Evolutionary conservation across 73 alveolate genomes (phyloP), one percentile per base, ranked within the genome.

Genomic region (Paramecium tetraurelia): DNA sequence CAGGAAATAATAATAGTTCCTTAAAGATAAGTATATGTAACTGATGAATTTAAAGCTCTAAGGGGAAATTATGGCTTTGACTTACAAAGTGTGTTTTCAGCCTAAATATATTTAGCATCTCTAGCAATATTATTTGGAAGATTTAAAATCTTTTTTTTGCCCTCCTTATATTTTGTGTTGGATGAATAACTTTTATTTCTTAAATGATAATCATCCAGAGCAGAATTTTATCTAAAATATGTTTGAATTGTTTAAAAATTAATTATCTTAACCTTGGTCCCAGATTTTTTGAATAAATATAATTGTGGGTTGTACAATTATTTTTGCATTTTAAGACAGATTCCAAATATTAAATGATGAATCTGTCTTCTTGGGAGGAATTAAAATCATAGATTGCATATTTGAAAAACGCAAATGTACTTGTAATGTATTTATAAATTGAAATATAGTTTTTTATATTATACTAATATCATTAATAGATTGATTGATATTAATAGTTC

Each of bases 111-210:
- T 21, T 33, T 75, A 12, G 87, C 22, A n/a, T 69, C 87, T 10
- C 18, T 75, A 12, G 59, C 87, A 2, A 20, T 40, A 36, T 0
- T 18, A 16, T 16, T 36, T 14, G 87, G 87, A 14, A 69, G 87
- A 40, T 75, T 75, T 35, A 4, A 75, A n/a, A 36, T 75, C 12
- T 11, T 75, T 40, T 75, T 40, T 40, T 10, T 38, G 48, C 87
- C 3, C 5, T 75, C 11, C 48, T 75, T 7, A 75, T 18, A 75
- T 75, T 0, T 2, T 75, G 24, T 36, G 63, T 11, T 75, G 87
- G 87, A 75, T 75, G 35, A 75, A 75, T 36, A 75, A 75, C 33
- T 75, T 75, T 5, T 75, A 75, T 75, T 75, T 36, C 21, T 21
- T 75, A 16, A 75, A 75, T 75, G 48, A 36, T 4, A 24, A 33